Percentiles rank a stretch among this genome's conserved stretches.
Conservation (phyloP, 192 early-diverging fungal genomes). For the Linnemannia hyalina region DNA sequence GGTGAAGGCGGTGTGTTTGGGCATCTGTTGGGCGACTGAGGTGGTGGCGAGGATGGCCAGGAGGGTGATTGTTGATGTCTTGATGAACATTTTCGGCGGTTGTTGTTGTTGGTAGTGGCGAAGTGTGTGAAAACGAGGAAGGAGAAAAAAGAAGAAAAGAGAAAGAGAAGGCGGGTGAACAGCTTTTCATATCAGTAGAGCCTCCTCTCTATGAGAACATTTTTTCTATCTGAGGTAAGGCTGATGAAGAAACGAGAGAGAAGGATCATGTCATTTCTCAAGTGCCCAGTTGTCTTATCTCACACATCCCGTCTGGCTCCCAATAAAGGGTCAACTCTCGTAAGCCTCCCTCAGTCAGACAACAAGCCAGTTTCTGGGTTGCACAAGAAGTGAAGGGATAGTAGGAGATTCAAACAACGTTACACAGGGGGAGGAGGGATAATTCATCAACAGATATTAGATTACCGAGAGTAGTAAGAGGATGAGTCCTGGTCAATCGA, state of each 20-base stretch:
- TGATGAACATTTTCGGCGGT: conserved; percentile 28
- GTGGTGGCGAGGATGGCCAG: conserved; percentile 20
- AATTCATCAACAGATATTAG: too few relatives aligned
- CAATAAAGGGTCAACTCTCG: neutral
- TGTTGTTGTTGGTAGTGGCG: neutral
- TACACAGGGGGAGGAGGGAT: too few relatives aligned
- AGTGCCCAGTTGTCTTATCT: neutral
- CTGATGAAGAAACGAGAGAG: neutral
- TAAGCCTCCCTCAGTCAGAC: neutral
- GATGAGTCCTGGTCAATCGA: too few relatives aligned
- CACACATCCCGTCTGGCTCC: neutral
- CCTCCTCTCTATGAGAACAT: neutral
- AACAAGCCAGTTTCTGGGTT: too few relatives aligned
- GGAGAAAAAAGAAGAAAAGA: neutral
- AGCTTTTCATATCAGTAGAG: neutral
- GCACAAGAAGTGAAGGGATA: neutral
- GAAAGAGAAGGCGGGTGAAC: neutral
- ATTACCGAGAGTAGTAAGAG: too few relatives aligned
- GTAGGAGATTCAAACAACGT: neutral
- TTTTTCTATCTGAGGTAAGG: neutral
- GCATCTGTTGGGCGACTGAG: conserved; percentile 15
- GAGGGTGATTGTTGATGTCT: conserved; percentile 21
- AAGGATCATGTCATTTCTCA: neutral
- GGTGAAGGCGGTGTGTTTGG: conserved; percentile 38
- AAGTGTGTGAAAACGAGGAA: neutral